Evolutionary conservation across 805 yeast species (phyloP), one percentile per base, ranked within the genome.

Genomic region (Cyberlindnera euphorbiiphila): DNA sequence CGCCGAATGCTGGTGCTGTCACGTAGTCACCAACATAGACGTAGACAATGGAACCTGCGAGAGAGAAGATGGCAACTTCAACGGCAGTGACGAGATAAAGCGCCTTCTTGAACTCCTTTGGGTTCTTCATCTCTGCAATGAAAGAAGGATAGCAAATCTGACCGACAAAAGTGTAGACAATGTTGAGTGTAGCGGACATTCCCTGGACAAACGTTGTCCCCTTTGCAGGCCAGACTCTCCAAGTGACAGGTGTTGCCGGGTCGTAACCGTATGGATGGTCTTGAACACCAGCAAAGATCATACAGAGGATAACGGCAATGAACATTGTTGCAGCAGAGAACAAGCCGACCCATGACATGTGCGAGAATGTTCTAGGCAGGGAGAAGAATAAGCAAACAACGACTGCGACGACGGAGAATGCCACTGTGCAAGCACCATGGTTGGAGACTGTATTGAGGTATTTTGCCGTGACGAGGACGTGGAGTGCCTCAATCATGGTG

Each of bases 71-170:
- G 25, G 73, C 45, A 29, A 77, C 56, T 51, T 77, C 81, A 24
- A 69, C 65, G 16, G 61, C 31, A 1, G 81, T 73, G 28, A 76
- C 81, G 3, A 71, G 58, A 44, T 65, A 65, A 17, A 76, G 56
- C 2, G 79, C 81, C 58, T 76, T 76, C 43, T 65, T 70, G 62
- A 76, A 76, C 35, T 76, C 82, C 31, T 60, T 59, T 20, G 82
- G 83, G 35, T 65, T 60, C 45, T 64, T 66, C 83, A 76, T 76
- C 49, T 76, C 78, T 10, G 75, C 64, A 41, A 76, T 76, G 56
- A 76, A 76, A 15, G 80, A 74, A 1, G 81, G 82, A 45, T 76
- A 76, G 5, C 78, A 72, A 54, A 76, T 72, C 55, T 76, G 83
- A 4, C 83, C 83, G 16, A 75, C 81, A 59, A 76, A 76, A 1